Evolutionary conservation across 768 basidiomycete species (phyloP).

Genomic region (Cystofilobasidium capitatum): DNA sequence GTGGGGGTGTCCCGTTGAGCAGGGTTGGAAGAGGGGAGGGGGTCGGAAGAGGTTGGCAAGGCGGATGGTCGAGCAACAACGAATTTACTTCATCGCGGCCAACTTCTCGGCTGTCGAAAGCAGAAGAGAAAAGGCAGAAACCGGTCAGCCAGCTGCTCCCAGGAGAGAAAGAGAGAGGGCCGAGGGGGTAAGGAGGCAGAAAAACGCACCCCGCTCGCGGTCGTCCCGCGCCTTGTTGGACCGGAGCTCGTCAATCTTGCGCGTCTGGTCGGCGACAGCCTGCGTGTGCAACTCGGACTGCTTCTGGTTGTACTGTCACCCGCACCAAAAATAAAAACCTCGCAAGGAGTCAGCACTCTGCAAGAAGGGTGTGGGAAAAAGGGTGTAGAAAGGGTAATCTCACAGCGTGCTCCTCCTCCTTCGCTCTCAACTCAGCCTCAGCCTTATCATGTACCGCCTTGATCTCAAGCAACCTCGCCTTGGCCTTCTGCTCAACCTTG

Average conservation of each 20-base stretch:
- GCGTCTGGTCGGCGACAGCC: slow-evolving; percentile 50
- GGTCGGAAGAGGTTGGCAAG: too few species aligned
- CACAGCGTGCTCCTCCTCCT: slow-evolving; percentile 38
- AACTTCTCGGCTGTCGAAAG: neutral
- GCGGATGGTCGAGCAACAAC: too few species aligned
- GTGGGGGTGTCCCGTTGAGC: too few species aligned
- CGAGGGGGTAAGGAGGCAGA: neutral
- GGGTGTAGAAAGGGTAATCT: neutral
- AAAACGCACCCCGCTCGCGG: slow-evolving; percentile 48
- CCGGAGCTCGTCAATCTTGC: slow-evolving; percentile 13
- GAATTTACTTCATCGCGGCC: slow-evolving; percentile 12
- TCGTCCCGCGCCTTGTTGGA: slow-evolving; percentile 10
- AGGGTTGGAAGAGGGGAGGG: too few species aligned
- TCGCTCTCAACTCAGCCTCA: slow-evolving; percentile 39
- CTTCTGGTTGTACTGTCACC: neutral
- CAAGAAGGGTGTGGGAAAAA: neutral
- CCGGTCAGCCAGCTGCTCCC: neutral
- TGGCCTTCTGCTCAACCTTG: slow-evolving; percentile 27
- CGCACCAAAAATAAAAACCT: neutral
- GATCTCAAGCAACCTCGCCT: slow-evolving; percentile 55
- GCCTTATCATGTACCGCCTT: slow-evolving; percentile 48
- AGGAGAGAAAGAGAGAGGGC: neutral
- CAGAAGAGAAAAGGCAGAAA: neutral
- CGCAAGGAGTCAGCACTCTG: neutral
- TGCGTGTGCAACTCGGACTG: slow-evolving; percentile 55